Evolutionary conservation across 2,329 filamentous ascomycete species (phyloP).

Genomic region (Cladobotryum protrusum): DNA sequence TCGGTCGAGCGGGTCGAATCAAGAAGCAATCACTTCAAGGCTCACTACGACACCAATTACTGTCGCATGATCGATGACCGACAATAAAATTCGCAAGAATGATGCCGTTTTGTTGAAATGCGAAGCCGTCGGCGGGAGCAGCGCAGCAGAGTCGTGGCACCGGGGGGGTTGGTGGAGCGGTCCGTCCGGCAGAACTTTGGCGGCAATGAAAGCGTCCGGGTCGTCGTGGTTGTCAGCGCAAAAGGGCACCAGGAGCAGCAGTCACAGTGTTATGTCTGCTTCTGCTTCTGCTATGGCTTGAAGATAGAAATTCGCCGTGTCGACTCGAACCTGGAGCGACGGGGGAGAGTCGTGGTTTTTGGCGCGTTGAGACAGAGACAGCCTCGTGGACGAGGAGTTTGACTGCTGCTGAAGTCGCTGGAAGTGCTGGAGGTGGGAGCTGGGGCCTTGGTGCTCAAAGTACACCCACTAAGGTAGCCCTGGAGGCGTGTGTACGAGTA

Average conservation of each 20-base stretch:
- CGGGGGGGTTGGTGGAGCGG: constrained; percentile 4
- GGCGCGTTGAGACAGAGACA: constrained; percentile 9
- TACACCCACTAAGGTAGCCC: not conserved
- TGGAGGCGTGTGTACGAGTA: not conserved
- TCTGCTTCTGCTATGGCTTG: not conserved
- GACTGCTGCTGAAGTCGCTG: not conserved
- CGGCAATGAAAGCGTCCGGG: constrained; percentile 4
- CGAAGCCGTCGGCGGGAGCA: constrained; percentile 4
- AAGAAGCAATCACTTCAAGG: not conserved
- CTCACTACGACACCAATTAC: constrained; percentile 12
- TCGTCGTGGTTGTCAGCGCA: constrained; percentile 1
- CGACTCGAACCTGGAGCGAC: constrained; percentile 6
- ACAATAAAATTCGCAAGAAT: not conserved
- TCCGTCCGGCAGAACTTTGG: constrained; percentile 7
- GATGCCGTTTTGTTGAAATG: not conserved
- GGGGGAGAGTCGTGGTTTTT: constrained; percentile 3
- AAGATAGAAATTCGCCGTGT: not conserved
- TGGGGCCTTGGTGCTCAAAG: no score
- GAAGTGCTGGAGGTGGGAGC: not conserved
- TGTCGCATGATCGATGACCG: constrained; percentile 6
- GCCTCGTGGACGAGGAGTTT: constrained; percentile 11
- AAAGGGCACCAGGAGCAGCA: not conserved
- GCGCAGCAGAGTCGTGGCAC: constrained; percentile 1
- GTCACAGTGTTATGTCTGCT: not conserved
- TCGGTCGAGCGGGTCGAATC: not conserved